These are phyloP conservation scores for Melanomma pulvis-pyrius DNA, from an alignment of 495 filamentous ascomycete species.

Conservation along the genomic window DNA sequence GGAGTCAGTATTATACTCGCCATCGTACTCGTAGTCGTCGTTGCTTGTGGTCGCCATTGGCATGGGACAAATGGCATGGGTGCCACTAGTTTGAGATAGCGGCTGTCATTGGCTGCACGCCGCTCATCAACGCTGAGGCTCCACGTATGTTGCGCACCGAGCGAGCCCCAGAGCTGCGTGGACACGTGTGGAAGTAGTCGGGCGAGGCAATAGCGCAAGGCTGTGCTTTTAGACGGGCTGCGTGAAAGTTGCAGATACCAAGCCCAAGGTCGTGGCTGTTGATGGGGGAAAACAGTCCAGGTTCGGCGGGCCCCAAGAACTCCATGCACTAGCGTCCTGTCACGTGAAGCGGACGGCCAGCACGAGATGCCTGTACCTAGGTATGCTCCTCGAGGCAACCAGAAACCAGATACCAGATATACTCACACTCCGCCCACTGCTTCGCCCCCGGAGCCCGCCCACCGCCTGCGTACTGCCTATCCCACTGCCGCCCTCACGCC, in stretches of 20 bases:
- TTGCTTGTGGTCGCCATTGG: background rate
- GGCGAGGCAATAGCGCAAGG: no score
- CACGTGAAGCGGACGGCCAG: background rate
- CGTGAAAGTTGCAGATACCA: no score
- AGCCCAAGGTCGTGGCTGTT: no score
- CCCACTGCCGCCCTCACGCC: background rate
- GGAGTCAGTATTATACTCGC: slow-evolving; percentile 30
- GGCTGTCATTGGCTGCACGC: background rate
- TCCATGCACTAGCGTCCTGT: background rate
- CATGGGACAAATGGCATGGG: background rate
- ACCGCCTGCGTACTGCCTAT: background rate
- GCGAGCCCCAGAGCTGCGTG: no score
- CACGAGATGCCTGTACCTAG: background rate
- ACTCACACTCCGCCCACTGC: background rate
- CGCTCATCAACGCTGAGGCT: background rate
- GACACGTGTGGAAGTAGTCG: no score
- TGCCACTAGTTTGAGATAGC: background rate
- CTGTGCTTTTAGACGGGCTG: no score
- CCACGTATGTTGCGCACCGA: background rate
- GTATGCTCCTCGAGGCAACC: slow-evolving; percentile 16
- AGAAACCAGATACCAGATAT: slow-evolving; percentile 11
- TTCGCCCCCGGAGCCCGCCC: background rate
- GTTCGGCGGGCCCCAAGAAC: no score
- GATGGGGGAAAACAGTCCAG: no score
- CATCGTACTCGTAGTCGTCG: background rate